These are phyloP conservation scores for Tilletia indica DNA, from an alignment of 1,284 basidiomycete genomes.

Conservation along the genomic window DNA sequence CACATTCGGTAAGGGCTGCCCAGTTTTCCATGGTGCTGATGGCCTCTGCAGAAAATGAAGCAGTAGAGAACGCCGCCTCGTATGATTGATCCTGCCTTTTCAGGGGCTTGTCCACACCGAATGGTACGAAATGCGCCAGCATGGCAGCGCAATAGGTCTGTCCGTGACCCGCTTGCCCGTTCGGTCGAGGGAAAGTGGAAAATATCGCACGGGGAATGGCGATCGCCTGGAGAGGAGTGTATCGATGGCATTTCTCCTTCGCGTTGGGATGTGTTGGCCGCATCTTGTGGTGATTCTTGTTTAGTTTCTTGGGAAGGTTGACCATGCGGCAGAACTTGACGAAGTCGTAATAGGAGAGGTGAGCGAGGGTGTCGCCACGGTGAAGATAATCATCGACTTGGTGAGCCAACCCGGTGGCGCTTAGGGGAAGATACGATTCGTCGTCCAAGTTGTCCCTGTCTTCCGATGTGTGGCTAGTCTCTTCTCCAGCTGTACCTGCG, in stretches of 20 bases:
- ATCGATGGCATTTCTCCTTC: neutral
- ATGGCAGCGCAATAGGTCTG: neutral
- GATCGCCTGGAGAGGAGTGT: neutral
- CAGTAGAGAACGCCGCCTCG: neutral
- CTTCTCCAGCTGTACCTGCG: too few relatives aligned
- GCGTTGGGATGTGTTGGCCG: neutral
- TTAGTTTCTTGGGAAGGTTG: neutral
- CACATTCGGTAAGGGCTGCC: neutral
- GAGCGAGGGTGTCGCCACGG: neutral
- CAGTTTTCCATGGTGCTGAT: neutral
- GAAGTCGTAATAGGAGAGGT: neutral
- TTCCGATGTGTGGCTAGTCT: too few relatives aligned
- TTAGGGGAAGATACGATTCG: neutral
- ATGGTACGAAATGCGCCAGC: neutral
- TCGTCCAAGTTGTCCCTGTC: too few relatives aligned
- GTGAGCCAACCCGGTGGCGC: neutral
- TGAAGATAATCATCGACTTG: slow-evolving; percentile 7
- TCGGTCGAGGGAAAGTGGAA: neutral
- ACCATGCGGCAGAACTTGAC: neutral
- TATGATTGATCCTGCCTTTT: neutral
- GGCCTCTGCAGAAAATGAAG: neutral
- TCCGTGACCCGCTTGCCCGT: neutral
- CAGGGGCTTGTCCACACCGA: neutral
- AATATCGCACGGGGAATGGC: neutral
- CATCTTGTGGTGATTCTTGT: neutral